phyloP scores from a whole-genome alignment of 2,329 filamentous ascomycete genomes.

The Fulvia fulva region DNA sequence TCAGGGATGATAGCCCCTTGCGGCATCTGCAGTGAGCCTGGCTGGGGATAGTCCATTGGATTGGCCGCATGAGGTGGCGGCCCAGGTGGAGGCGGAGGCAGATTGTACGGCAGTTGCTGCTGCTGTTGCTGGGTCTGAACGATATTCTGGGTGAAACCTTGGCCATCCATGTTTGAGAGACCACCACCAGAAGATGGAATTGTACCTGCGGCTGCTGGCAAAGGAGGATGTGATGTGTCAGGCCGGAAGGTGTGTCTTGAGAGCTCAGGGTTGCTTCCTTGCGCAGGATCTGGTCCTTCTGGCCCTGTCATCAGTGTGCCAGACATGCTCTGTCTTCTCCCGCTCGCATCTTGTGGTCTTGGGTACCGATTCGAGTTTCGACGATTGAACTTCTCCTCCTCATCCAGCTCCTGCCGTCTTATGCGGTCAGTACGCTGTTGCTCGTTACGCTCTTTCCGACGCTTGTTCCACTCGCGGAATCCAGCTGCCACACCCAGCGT shows the following conservation, averaged over 20 bases:
- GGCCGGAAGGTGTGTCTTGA: slow-evolving; percentile 35
- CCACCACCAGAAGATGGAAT: slow-evolving; percentile 12
- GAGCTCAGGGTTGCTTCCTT: slow-evolving; percentile 44
- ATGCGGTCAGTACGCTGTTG: slow-evolving; percentile 57
- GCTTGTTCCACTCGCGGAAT: slow-evolving; percentile 44
- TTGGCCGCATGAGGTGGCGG: slow-evolving; percentile 30
- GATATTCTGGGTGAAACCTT: slow-evolving; percentile 7
- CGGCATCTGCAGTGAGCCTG: slow-evolving; percentile 33
- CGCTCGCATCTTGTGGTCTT: slow-evolving; percentile 25
- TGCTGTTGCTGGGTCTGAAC: slow-evolving; percentile 15
- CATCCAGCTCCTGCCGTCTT: slow-evolving; percentile 45
- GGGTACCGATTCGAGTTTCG: slow-evolving; percentile 30
- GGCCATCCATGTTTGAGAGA: slow-evolving; percentile 10
- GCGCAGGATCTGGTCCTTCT: slow-evolving; percentile 33
- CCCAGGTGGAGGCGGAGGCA: slow-evolving; percentile 33
- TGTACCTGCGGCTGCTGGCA: slow-evolving; percentile 32
- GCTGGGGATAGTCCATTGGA: slow-evolving; percentile 25
- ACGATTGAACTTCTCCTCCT: slow-evolving; percentile 33
- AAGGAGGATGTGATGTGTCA: slow-evolving; percentile 31
- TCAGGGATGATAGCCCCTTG: slow-evolving; percentile 40
- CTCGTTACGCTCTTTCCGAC: slow-evolving; percentile 54
- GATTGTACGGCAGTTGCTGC: slow-evolving; percentile 12
- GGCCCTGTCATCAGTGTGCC: slow-evolving; percentile 32
- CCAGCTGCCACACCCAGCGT: slow-evolving; percentile 34
- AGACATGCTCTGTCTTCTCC: slow-evolving; percentile 26